Base-by-base conservation (phyloP, 805 yeast species). In the Isabelozyma rhagii region DNA sequence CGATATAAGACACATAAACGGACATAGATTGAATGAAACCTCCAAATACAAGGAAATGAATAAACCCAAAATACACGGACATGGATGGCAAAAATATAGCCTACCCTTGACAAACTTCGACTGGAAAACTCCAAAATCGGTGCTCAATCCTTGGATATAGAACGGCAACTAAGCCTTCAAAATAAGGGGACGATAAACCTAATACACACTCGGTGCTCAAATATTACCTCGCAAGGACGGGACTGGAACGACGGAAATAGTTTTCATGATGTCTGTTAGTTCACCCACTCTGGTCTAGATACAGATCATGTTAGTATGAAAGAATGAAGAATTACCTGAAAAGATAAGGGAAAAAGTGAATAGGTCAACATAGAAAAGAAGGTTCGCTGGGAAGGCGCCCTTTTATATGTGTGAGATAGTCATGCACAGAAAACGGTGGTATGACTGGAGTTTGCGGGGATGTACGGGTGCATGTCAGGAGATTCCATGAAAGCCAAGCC, bases 271-370 rank as follows among this genome's bases (percentile, higher is more conserved):
- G 21, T 17, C 3, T 39, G 11, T 14, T 14, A 11, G 41, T 21
- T 8, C 15, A 9, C 47, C 17, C 27, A 39, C 36, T 40, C 47
- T 45, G 47, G 47, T 39, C 47, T 45, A 40, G 43, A 45, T 38
- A 28, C 15, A 18, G 14, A 21, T 45, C 39, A 45, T 45, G 47
- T 39, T 39, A 39, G 41, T 39, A 39, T 9, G 4, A 31, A 9
- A 31, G 36, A 31, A 31, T 31, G 36, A 31, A 31, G 36, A 31
- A 31, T 5, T 9, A 31, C 10, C 25, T 21, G 8, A 13, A 8
- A 31, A 31, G 36, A 31, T 31, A 2, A 31, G 8, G 36, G 1
- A 31, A 31, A 13, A 31, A 8, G n/a, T 3, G 36, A 5, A 31
- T 1, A 3, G n/a, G 1, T 3, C 10, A 13, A 29, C 10, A 10